Evolutionary conservation across 805 yeast species (phyloP).

Genomic region (Starmerella kuoi): DNA sequence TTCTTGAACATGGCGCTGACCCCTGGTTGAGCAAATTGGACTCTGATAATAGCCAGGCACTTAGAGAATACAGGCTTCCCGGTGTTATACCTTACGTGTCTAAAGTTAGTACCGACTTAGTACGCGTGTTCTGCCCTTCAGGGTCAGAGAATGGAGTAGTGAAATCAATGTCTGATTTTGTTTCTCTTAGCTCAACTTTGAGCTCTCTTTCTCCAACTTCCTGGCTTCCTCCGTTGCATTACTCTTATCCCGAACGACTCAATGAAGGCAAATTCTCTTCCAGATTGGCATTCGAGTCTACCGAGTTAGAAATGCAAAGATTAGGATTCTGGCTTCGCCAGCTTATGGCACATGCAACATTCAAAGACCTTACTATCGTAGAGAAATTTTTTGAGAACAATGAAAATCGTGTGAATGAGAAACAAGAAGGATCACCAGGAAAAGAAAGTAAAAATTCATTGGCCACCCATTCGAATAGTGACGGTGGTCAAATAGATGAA

Average conservation of each 20-base stretch:
- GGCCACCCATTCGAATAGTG: too few species aligned
- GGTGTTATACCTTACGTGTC: neutral
- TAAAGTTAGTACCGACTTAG: too few species aligned
- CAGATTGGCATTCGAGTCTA: neutral
- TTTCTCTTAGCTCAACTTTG: neutral
- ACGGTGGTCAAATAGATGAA: too few species aligned
- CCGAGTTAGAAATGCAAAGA: neutral
- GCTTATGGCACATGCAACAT: conserved; percentile 3
- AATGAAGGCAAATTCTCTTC: neutral
- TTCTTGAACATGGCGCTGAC: conserved; percentile 44
- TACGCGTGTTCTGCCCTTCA: neutral
- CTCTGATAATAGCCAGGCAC: neutral
- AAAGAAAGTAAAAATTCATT: neutral
- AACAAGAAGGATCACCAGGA: neutral
- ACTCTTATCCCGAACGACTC: neutral
- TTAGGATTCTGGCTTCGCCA: conserved; percentile 4
- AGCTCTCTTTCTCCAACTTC: conserved; percentile 1
- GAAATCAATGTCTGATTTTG: neutral
- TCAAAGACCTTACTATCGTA: neutral
- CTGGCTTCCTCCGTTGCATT: conserved; percentile 4
- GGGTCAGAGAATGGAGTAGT: neutral
- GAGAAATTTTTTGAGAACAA: neutral
- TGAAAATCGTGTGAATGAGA: too few species aligned
- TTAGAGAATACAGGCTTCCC: neutral
- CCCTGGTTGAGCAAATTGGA: conserved; percentile 18